Conservation (phyloP, 768 basidiomycete genomes). For the Lactarius quietus region DNA sequence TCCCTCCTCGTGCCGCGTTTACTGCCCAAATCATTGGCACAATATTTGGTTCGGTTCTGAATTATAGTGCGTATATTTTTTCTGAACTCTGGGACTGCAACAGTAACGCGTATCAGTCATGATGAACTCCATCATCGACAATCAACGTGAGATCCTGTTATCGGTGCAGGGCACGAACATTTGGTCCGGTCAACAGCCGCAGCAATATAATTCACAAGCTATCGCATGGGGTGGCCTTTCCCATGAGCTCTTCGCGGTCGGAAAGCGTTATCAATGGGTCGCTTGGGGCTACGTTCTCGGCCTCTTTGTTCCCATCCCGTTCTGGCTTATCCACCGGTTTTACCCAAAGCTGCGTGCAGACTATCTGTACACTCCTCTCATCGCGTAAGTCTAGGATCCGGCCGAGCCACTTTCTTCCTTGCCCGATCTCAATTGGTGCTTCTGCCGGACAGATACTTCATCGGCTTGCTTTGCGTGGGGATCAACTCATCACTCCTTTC, state of each 20-base stretch:
- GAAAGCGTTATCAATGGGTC: slow-evolving; percentile 44
- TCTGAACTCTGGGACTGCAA: too few species aligned
- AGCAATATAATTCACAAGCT: slow-evolving; percentile 50
- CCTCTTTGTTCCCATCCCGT: slow-evolving; percentile 49
- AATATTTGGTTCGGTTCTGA: slow-evolving; percentile 41
- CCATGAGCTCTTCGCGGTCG: slow-evolving; percentile 23
- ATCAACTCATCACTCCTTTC: slow-evolving; percentile 47
- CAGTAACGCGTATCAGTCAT: slow-evolving; percentile 35
- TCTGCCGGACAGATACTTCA: slow-evolving; percentile 38
- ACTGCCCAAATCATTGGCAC: slow-evolving; percentile 50
- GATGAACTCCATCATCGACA: slow-evolving; percentile 56
- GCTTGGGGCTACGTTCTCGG: slow-evolving; percentile 47
- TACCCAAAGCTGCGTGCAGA: slow-evolving; percentile 46
- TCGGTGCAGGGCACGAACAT: slow-evolving; percentile 55
- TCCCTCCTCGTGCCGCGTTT: slow-evolving; percentile 48
- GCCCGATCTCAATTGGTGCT: background rate
- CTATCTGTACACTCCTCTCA: slow-evolving; percentile 47
- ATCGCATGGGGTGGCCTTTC: slow-evolving; percentile 46
- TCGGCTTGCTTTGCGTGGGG: slow-evolving; percentile 49
- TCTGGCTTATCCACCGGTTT: slow-evolving; percentile 45
- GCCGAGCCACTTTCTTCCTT: slow-evolving; percentile 1
- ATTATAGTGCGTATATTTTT: slow-evolving; percentile 29
- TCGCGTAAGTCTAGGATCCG: slow-evolving; percentile 33
- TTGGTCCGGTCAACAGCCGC: slow-evolving; percentile 47
- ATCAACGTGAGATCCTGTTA: slow-evolving; percentile 47